A percentile compares a stretch with the other conserved stretches of the same genome.
Conservation (phyloP, 495 filamentous ascomycete species). For the Poronia punctata region DNA sequence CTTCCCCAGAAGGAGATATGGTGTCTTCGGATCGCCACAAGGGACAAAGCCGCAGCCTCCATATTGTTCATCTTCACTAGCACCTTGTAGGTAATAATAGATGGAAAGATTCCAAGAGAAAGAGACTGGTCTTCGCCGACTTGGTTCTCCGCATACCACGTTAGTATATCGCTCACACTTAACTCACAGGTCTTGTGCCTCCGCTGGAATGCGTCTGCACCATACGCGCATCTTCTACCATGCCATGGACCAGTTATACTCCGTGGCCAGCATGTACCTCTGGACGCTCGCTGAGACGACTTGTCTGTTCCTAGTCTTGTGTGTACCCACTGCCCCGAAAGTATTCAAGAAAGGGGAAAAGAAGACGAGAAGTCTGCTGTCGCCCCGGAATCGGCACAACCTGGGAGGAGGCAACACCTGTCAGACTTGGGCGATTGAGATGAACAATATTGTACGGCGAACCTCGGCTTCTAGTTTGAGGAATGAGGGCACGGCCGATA, state of each 20-base stretch:
- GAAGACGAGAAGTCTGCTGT: neutral
- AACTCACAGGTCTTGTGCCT: constrained; percentile 6
- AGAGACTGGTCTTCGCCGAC: too few species aligned
- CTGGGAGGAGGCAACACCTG: too few species aligned
- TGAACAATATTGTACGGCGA: too few species aligned
- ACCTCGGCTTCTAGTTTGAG: too few species aligned
- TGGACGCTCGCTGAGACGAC: constrained; percentile 14
- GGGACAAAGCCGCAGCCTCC: constrained; percentile 22
- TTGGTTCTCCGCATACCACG: too few species aligned
- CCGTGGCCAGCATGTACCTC: neutral
- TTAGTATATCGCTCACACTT: neutral
- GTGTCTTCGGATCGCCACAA: constrained; percentile 18
- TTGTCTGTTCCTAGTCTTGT: constrained; percentile 12
- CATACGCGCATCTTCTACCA: neutral
- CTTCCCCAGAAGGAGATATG: constrained; percentile 24
- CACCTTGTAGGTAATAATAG: constrained; percentile 24
- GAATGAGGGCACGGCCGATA: too few species aligned
- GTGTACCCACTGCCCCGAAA: constrained; percentile 5
- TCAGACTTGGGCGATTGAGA: too few species aligned
- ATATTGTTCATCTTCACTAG: constrained; percentile 24
- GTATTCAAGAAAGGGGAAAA: neutral
- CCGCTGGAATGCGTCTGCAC: constrained; percentile 1
- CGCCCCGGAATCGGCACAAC: neutral
- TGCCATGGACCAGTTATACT: constrained; percentile 3
- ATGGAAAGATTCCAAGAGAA: too few species aligned